Conservation (phyloP, 495 filamentous ascomycete genomes). For the Sporormia fimetaria region DNA sequence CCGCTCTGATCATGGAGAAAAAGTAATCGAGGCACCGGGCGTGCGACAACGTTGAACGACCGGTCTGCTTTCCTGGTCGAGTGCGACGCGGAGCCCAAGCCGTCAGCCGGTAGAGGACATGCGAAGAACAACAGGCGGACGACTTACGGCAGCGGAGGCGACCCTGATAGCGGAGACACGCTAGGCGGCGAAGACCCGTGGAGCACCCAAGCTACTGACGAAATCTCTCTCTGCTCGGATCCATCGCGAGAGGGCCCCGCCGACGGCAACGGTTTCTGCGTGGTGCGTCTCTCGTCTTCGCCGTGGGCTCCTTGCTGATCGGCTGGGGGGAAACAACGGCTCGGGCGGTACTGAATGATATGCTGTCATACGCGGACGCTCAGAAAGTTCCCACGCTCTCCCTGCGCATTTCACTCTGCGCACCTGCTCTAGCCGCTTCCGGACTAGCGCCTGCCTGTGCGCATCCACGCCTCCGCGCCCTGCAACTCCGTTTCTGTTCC, state of each 20-base stretch:
- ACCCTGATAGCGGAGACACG: too few relatives aligned
- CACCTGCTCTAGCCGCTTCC: neutral
- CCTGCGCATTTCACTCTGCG: neutral
- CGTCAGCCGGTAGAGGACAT: neutral
- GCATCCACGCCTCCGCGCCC: neutral
- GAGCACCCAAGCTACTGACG: too few relatives aligned
- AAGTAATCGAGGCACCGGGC: neutral
- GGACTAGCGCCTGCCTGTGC: too few relatives aligned
- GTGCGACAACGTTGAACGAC: neutral
- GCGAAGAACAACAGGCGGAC: neutral
- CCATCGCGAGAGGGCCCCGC: too few relatives aligned
- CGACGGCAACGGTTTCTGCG: too few relatives aligned
- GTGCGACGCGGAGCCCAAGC: slow-evolving; percentile 5
- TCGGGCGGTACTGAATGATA: neutral
- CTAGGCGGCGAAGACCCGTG: too few relatives aligned
- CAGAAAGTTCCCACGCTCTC: neutral
- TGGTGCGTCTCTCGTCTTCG: too few relatives aligned
- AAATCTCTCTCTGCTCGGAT: too few relatives aligned
- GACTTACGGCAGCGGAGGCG: too few relatives aligned
- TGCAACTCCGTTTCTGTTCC: neutral
- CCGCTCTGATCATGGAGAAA: slow-evolving; percentile 18
- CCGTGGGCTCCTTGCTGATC: too few relatives aligned
- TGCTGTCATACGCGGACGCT: neutral
- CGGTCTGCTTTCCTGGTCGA: neutral
- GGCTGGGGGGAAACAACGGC: too few relatives aligned